phyloP scores from a whole-genome alignment of 176 grass and related monocot species.

The Eleusine indica region DNA sequence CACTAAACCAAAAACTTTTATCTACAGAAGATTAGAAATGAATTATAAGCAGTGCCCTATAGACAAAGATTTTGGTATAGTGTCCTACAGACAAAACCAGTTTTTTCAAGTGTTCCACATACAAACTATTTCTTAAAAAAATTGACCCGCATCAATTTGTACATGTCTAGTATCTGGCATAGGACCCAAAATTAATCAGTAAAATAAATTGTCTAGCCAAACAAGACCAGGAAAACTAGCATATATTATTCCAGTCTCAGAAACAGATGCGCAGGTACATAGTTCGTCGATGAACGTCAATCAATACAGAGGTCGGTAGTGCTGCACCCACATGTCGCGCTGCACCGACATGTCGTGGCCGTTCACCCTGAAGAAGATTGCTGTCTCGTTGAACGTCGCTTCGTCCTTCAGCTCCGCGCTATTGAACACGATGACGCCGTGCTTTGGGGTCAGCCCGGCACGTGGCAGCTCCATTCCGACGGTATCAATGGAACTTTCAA shows the following conservation, averaged over 20 bases:
- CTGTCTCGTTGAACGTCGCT: neutral
- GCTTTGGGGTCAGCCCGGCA: neutral
- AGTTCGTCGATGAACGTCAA: neutral
- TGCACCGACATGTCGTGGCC: neutral
- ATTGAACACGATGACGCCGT: slow-evolving; percentile 19
- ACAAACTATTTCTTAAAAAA: too few relatives aligned
- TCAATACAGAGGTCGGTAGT: neutral
- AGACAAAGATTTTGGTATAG: too few relatives aligned
- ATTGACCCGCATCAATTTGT: too few relatives aligned
- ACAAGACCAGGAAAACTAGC: too few relatives aligned
- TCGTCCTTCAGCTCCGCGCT: neutral
- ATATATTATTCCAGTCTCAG: neutral
- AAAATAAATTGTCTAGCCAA: too few relatives aligned
- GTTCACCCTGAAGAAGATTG: neutral
- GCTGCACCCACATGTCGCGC: slow-evolving; percentile 11
- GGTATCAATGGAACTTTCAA: neutral
- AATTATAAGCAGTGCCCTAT: too few relatives aligned
- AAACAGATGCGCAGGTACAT: neutral
- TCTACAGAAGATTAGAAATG: too few relatives aligned
- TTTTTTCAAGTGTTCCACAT: too few relatives aligned
- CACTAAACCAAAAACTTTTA: too few relatives aligned
- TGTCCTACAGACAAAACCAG: too few relatives aligned
- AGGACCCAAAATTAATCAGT: too few relatives aligned
- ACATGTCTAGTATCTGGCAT: too few relatives aligned
- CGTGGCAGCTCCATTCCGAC: neutral